Evolutionary conservation across 2,329 filamentous ascomycete genomes (phyloP).

Genomic region (Ophidiomyces ophidiicola): DNA sequence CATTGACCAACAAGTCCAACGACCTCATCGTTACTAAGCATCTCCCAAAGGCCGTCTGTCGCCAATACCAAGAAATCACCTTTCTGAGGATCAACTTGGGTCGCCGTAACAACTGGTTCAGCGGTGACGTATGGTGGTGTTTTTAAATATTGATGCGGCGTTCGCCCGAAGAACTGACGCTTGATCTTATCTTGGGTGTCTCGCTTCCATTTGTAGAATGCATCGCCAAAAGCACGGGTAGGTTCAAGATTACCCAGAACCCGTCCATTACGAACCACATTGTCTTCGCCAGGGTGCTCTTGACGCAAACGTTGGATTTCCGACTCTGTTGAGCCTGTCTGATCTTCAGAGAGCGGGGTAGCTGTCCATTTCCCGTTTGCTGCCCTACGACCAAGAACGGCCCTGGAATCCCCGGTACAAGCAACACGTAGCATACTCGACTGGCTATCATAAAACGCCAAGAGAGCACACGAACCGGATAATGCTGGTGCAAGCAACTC

Average conservation of each 20-base stretch:
- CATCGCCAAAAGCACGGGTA: slow-evolving; percentile 88
- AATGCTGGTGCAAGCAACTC: slow-evolving; percentile 85
- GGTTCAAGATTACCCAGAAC: slow-evolving; percentile 88
- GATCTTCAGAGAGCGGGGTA: slow-evolving; percentile 77
- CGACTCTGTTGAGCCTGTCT: slow-evolving; percentile 78
- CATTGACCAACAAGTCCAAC: slow-evolving; percentile 93
- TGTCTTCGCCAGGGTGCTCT: slow-evolving; percentile 77
- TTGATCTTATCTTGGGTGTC: slow-evolving; percentile 76
- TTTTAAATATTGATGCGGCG: slow-evolving; percentile 62
- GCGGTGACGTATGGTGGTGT: slow-evolving; percentile 96
- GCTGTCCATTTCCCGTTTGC: slow-evolving; percentile 82
- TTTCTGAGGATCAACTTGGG: slow-evolving; percentile 73
- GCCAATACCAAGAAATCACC: slow-evolving; percentile 95
- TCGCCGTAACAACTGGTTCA: slow-evolving; percentile 87
- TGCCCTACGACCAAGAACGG: slow-evolving; percentile 72
- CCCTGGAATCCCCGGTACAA: slow-evolving; percentile 91
- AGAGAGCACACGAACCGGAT: slow-evolving; percentile 89
- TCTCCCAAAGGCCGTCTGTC: slow-evolving; percentile 95
- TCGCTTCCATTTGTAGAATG: slow-evolving; percentile 87
- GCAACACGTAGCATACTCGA: slow-evolving; percentile 84
- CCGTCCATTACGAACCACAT: slow-evolving; percentile 78
- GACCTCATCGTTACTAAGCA: slow-evolving; percentile 97
- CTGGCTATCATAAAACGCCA: slow-evolving; percentile 88
- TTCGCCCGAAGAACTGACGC: slow-evolving; percentile 74
- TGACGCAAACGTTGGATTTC: slow-evolving; percentile 72